These are phyloP conservation scores for Trichoderma sp. DNA, from an alignment of 2,329 filamentous ascomycete species.

Conservation along the genomic window DNA sequence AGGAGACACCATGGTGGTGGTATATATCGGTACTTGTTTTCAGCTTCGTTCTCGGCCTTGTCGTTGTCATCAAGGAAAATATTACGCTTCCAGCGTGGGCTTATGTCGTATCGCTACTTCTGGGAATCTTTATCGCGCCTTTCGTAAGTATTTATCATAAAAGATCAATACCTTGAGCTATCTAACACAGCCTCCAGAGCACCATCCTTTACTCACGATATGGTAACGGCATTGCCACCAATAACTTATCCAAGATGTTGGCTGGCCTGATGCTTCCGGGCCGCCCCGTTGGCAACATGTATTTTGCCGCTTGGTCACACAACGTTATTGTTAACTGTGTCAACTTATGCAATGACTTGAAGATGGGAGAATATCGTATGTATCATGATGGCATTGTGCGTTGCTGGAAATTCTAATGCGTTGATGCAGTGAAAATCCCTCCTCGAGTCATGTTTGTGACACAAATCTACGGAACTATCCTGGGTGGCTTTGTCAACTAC, in stretches of 20 bases:
- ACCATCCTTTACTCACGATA: constrained; percentile 54
- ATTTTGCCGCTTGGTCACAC: constrained; percentile 61
- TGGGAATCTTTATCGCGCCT: constrained; percentile 49
- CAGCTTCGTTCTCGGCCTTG: constrained; percentile 39
- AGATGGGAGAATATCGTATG: constrained; percentile 60
- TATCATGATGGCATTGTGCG: neutral
- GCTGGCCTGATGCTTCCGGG: constrained; percentile 54
- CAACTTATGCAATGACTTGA: constrained; percentile 54
- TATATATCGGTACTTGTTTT: constrained; percentile 36
- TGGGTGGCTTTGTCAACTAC: constrained; percentile 57
- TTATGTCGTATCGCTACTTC: constrained; percentile 39
- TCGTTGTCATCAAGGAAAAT: constrained; percentile 40
- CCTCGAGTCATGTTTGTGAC: constrained; percentile 58
- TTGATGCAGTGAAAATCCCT: constrained; percentile 53
- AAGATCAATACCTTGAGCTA: neutral
- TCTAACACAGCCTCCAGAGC: constrained; percentile 42
- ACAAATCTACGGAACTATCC: constrained; percentile 56
- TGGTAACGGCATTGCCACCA: constrained; percentile 60
- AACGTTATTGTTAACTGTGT: constrained; percentile 55
- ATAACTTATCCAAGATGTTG: constrained; percentile 60
- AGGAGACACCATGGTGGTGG: constrained; percentile 47
- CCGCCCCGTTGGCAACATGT: constrained; percentile 58
- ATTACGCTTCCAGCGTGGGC: constrained; percentile 42
- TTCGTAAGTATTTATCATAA: constrained; percentile 41
- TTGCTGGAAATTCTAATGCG: constrained; percentile 27